A percentile compares a stretch with the other conserved stretches of the same genome.
Conservation (phyloP, 495 filamentous ascomycete genomes). For the Haplographium delicatum region DNA sequence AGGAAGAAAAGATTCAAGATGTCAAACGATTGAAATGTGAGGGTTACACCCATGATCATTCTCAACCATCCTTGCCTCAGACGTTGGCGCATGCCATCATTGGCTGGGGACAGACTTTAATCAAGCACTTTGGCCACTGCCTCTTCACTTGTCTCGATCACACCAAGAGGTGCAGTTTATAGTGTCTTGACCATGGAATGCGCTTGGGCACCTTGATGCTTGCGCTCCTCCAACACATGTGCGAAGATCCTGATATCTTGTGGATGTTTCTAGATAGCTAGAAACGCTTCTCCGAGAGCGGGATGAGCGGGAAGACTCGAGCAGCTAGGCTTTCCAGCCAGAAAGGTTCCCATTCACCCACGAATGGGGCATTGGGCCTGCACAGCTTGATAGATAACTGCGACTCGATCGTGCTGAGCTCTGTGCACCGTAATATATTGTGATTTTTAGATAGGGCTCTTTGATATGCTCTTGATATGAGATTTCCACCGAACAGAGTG, state of each 20-base stretch:
- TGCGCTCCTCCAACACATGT: slow-evolving; percentile 15
- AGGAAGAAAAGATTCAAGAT: slow-evolving; percentile 3
- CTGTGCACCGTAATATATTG: neutral
- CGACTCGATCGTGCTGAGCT: neutral
- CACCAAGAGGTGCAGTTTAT: slow-evolving; percentile 4
- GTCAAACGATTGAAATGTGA: slow-evolving; percentile 13
- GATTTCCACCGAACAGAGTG: neutral
- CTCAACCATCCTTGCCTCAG: slow-evolving; percentile 24
- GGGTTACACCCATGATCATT: slow-evolving; percentile 15
- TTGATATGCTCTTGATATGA: slow-evolving; percentile 2
- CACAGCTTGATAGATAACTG: neutral
- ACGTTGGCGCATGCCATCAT: slow-evolving; percentile 25
- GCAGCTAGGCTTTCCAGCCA: neutral
- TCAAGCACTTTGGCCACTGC: slow-evolving; percentile 25
- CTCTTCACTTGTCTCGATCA: slow-evolving; percentile 23
- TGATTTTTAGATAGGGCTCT: no score
- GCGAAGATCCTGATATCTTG: slow-evolving; percentile 10
- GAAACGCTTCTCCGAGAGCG: slow-evolving; percentile 17
- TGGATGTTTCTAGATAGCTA: slow-evolving; percentile 17
- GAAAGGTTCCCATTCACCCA: slow-evolving; percentile 11
- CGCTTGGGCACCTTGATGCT: slow-evolving; percentile 17
- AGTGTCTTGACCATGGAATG: no score
- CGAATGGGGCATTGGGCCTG: neutral
- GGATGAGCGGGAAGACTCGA: slow-evolving; percentile 17
- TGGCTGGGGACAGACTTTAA: slow-evolving; percentile 17